A percentile compares a stretch with the other conserved stretches of the same genome.
Evolutionary conservation across 305 asterid genomes (phyloP).

Genomic region (Striga hermonthica): DNA sequence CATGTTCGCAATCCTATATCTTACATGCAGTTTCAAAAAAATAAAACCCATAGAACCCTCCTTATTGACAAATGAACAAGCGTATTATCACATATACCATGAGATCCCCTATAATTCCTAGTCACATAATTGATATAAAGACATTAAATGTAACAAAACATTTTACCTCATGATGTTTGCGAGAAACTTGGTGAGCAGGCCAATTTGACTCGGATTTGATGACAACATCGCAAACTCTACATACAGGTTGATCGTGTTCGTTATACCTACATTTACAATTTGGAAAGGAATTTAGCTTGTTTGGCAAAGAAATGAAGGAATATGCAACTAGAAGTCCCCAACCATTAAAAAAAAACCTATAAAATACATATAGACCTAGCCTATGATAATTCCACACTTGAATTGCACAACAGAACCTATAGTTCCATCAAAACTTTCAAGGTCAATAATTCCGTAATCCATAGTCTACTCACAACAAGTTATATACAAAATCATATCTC

Average conservation of each 20-base stretch:
- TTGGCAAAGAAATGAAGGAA: slow-evolving; percentile 4
- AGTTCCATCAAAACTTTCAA: slow-evolving; percentile 9
- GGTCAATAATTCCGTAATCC: background rate
- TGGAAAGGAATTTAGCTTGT: slow-evolving; percentile 20
- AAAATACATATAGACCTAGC: background rate
- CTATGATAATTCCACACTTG: background rate
- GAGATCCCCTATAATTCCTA: slow-evolving; percentile 6
- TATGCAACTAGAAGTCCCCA: slow-evolving; percentile 23
- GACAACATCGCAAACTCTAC: slow-evolving; percentile 74
- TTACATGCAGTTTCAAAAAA: slow-evolving; percentile 8
- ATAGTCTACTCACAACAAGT: background rate
- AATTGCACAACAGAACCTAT: slow-evolving; percentile 12
- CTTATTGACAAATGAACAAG: slow-evolving; percentile 15
- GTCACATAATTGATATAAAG: slow-evolving; percentile 9
- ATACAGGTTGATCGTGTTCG: slow-evolving; percentile 73
- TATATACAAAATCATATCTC: background rate
- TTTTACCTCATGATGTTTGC: slow-evolving; percentile 78
- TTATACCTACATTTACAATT: slow-evolving; percentile 58
- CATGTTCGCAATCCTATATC: slow-evolving; percentile 3
- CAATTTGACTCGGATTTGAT: slow-evolving; percentile 78
- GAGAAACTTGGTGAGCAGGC: slow-evolving; percentile 97
- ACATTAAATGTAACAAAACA: slow-evolving; percentile 5
- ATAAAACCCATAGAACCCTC: slow-evolving; percentile 2
- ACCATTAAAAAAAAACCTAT: too few species aligned
- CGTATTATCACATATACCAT: slow-evolving; percentile 1